Conservation (phyloP, 2,329 filamentous ascomycete species). For the Thelonectria discophora region DNA sequence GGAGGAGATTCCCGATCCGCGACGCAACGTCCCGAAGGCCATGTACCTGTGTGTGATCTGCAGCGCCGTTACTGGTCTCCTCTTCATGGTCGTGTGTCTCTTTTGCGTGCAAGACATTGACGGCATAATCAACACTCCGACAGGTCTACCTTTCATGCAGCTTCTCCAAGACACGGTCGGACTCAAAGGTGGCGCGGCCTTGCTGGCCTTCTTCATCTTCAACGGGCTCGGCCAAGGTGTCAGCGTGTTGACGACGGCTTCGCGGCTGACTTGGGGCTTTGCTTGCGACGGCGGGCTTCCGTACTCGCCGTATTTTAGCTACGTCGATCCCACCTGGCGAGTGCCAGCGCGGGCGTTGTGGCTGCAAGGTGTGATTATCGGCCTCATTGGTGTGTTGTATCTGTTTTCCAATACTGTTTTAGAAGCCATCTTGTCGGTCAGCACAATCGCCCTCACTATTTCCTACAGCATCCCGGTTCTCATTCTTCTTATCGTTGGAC, state of each 20-base stretch:
- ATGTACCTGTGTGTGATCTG: conserved; percentile 61
- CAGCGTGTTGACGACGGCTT: conserved; percentile 60
- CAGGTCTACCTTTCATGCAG: conserved; percentile 59
- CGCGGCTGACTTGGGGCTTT: conserved; percentile 63
- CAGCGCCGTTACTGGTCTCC: conserved; percentile 56
- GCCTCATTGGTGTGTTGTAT: conserved; percentile 62
- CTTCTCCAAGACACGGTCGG: conserved; percentile 51
- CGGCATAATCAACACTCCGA: conserved; percentile 48
- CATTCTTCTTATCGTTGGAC: conserved; percentile 57
- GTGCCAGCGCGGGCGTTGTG: conserved; percentile 62
- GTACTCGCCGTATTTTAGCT: conserved; percentile 55
- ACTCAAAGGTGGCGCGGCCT: conserved; percentile 51
- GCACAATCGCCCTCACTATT: conserved; percentile 64
- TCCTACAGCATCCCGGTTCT: conserved; percentile 59
- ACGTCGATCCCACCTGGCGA: conserved; percentile 57
- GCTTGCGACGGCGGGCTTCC: conserved; percentile 62
- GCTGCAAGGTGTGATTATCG: conserved; percentile 56
- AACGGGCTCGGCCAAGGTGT: conserved; percentile 64
- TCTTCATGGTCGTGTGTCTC: conserved; percentile 60
- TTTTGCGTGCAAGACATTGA: conserved; percentile 60
- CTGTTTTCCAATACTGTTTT: conserved; percentile 63
- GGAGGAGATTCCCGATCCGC: conserved; percentile 63
- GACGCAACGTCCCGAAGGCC: conserved; percentile 58
- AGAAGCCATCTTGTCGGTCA: conserved; percentile 62
- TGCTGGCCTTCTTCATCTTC: conserved; percentile 63